Evolutionary conservation across 257 asterid species (phyloP).

Genomic region (Petunia secreta): DNA sequence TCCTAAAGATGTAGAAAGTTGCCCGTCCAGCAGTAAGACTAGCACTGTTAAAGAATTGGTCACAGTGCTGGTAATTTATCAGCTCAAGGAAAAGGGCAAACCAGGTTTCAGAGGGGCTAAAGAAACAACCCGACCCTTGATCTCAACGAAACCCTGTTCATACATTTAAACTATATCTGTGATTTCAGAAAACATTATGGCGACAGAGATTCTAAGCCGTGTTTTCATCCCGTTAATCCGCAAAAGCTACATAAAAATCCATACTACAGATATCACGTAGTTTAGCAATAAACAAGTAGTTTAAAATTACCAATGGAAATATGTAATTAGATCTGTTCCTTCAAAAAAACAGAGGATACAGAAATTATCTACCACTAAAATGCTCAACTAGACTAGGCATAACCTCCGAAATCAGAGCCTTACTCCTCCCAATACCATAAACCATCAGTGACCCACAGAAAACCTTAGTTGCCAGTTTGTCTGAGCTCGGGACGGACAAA

Average conservation of each 20-base stretch:
- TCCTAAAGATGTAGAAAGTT: too few relatives aligned
- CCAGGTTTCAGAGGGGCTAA: too few relatives aligned
- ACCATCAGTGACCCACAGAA: not conserved
- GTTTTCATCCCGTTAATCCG: not conserved
- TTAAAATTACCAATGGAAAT: not conserved
- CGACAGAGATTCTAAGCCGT: not conserved
- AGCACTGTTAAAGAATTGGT: too few relatives aligned
- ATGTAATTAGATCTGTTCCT: not conserved
- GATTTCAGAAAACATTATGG: not conserved
- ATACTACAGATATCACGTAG: not conserved
- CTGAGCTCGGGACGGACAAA: slow-evolving; percentile 93
- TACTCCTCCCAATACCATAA: not conserved
- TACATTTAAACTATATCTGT: not conserved
- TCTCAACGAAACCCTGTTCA: not conserved
- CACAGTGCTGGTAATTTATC: not conserved
- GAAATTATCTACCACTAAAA: not conserved
- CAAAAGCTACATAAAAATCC: not conserved
- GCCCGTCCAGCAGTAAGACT: too few relatives aligned
- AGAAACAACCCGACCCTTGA: not conserved
- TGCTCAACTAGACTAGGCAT: not conserved
- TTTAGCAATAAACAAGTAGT: not conserved
- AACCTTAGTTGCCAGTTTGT: slow-evolving; percentile 50
- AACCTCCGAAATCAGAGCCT: not conserved
- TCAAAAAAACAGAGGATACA: slow-evolving; percentile 10
- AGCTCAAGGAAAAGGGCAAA: not conserved